These are phyloP conservation scores for Diacronema lutheri DNA, from an alignment of 78 protist species.

Conservation along the genomic window DNA sequence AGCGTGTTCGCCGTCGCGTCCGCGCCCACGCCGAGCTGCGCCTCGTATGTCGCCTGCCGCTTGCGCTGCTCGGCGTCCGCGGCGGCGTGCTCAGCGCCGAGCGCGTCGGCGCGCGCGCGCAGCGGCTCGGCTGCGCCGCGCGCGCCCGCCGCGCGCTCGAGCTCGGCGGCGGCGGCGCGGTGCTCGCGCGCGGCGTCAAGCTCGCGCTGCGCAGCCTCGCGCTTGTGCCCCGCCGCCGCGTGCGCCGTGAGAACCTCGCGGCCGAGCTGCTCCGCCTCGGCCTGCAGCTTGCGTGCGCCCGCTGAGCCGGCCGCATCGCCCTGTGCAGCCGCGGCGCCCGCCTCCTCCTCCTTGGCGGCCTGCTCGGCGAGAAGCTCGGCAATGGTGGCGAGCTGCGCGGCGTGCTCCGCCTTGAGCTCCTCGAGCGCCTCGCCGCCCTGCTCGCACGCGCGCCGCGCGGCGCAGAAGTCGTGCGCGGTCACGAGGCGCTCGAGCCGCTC, in stretches of 20 bases:
- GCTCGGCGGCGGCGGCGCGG: background rate
- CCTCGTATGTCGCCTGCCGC: background rate
- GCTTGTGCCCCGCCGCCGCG: background rate
- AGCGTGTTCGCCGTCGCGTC: background rate
- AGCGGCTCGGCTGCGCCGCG: too few relatives aligned
- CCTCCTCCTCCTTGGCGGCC: background rate
- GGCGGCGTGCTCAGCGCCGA: background rate
- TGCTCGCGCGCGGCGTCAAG: background rate
- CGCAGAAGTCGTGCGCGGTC: slow-evolving; percentile 68
- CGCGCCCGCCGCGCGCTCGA: background rate
- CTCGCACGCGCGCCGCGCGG: background rate
- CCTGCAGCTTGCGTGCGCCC: slow-evolving; percentile 18
- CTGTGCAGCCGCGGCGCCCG: background rate
- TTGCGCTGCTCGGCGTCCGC: background rate
- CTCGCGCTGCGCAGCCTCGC: background rate
- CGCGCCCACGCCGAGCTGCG: background rate
- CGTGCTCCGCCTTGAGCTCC: background rate
- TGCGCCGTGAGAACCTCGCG: slow-evolving; percentile 49
- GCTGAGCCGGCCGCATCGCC: too few relatives aligned
- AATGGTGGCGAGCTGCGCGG: too few relatives aligned
- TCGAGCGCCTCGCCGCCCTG: background rate
- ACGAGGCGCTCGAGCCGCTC: slow-evolving; percentile 67
- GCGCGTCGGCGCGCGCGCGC: background rate
- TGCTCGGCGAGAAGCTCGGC: too few relatives aligned
- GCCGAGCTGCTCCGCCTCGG: slow-evolving; percentile 38